Percentiles rank a stretch among this genome's conserved stretches.
phyloP scores from a whole-genome alignment of 2,329 filamentous ascomycete genomes.

The Ascochyta viciae-villosae region DNA sequence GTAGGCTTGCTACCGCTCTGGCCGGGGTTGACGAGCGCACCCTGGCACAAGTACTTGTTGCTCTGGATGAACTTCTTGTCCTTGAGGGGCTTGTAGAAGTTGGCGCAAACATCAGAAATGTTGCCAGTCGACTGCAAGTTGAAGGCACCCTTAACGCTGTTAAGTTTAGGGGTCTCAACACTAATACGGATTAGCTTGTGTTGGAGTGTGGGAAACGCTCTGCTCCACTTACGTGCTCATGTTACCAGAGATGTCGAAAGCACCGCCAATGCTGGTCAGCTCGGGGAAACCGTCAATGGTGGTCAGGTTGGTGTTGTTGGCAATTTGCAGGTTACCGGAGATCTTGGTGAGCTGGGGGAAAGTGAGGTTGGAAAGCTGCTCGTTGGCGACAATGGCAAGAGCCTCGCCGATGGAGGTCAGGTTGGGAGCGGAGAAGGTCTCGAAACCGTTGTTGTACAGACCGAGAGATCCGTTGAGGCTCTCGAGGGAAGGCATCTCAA shows the following conservation, averaged over 20 bases:
- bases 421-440: constrained; percentile 69
- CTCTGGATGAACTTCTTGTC: constrained; percentile 54
- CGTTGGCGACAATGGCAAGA: constrained; percentile 65
- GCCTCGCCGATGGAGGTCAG: constrained; percentile 70
- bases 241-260: constrained; percentile 83
- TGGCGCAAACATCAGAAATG: constrained; percentile 49
- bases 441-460: constrained; percentile 81
- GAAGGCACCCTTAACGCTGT: constrained; percentile 58
- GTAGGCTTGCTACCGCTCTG: constrained; percentile 46
- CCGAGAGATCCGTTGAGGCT: constrained; percentile 79
- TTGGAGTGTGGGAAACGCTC: too few species aligned
- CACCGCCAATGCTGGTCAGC: constrained; percentile 75
- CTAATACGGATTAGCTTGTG: constrained; percentile 53
- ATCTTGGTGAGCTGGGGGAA: constrained; percentile 73
- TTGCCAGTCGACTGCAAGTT: constrained; percentile 57
- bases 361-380: constrained; percentile 72
- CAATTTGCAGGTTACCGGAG: constrained; percentile 81
- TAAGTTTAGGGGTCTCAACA: constrained; percentile 68
- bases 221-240: constrained; percentile 74
- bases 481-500: constrained; percentile 76
- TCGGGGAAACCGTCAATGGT: constrained; percentile 71
- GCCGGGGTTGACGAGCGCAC: constrained; percentile 48
- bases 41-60: constrained; percentile 52
- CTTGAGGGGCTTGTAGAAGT: constrained; percentile 51
- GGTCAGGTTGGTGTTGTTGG: constrained; percentile 83